phyloP scores from a whole-genome alignment of 257 asterid genomes.

The Apocynum venetum region DNA sequence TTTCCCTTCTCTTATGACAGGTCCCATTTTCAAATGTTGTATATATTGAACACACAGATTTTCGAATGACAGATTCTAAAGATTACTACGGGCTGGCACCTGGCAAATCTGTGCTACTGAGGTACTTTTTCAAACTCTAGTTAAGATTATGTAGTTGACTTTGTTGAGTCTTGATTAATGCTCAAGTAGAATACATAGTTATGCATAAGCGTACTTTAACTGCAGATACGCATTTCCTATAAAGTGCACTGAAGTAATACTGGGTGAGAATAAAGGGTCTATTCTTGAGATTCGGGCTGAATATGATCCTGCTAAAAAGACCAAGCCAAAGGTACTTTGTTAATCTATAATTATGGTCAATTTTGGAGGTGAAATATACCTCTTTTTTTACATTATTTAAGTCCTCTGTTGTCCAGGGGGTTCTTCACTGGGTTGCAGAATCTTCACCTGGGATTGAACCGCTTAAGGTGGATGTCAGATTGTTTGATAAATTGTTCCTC shows the following conservation, averaged over 20 bases:
- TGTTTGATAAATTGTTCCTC: constrained; percentile 69
- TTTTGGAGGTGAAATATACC: not conserved
- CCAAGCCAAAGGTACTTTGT: constrained; percentile 75
- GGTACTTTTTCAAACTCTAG: constrained; percentile 32
- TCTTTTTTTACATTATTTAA: not conserved
- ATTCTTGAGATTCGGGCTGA: constrained; percentile 71
- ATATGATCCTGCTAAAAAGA: constrained; percentile 70
- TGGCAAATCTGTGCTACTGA: constrained; percentile 81
- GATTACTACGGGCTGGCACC: constrained; percentile 99
- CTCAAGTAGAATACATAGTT: constrained; percentile 4
- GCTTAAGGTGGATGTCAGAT: constrained; percentile 75
- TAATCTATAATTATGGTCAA: not conserved
- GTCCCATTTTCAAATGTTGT: constrained; percentile 87
- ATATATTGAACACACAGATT: constrained; percentile 76
- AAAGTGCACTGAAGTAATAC: constrained; percentile 71
- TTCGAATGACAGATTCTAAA: constrained; percentile 81
- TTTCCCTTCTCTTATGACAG: constrained; percentile 32
- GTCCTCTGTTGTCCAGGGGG: constrained; percentile 55
- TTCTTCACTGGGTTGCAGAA: constrained; percentile 93
- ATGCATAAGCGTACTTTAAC: constrained; percentile 13
- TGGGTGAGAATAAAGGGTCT: constrained; percentile 58
- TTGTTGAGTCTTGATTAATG: not conserved
- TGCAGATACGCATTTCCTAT: constrained; percentile 89
- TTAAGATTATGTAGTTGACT: not conserved
- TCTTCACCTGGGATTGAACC: constrained; percentile 70